Conservation (phyloP, 768 basidiomycete genomes). For the Amanita thiersii region DNA sequence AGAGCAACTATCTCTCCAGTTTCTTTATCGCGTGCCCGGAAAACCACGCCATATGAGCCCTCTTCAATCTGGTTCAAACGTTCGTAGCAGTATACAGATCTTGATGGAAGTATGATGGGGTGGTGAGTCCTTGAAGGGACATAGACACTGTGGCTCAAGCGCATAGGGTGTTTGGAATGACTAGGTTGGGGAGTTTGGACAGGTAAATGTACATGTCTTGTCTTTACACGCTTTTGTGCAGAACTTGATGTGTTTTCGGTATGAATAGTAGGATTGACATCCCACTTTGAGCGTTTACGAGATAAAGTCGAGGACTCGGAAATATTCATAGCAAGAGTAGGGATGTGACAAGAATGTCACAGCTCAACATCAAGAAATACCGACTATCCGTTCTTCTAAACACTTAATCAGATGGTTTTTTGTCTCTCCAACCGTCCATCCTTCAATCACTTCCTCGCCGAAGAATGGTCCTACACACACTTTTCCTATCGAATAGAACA, state of each 20-base stretch:
- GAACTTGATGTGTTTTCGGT: too few species aligned
- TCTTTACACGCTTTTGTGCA: constrained; percentile 49
- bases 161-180: constrained; percentile 8
- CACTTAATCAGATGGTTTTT: constrained; percentile 57
- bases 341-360: too few species aligned
- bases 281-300: constrained; percentile 77
- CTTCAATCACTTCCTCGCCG: constrained; percentile 10
- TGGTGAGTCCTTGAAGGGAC: constrained; percentile 72
- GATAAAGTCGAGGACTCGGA: constrained; percentile 47
- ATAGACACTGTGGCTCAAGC: constrained; percentile 47
- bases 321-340: constrained; percentile 23
- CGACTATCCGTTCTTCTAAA: constrained; percentile 44
- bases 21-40: constrained; percentile 90
- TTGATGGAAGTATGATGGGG: constrained; percentile 76
- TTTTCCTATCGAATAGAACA: constrained; percentile 66
- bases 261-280: too few species aligned
- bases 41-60: constrained; percentile 96
- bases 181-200: constrained; percentile 12
- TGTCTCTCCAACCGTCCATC: constrained; percentile 47
- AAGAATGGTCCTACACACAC: constrained; percentile 70
- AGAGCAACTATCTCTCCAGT: constrained; percentile 94
- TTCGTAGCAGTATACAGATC: constrained; percentile 92
- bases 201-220: constrained; percentile 23
- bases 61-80: constrained; percentile 97
- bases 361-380: not conserved